phyloP scores from a whole-genome alignment of 2,329 filamentous ascomycete genomes.

The Coniochaeta sp. region DNA sequence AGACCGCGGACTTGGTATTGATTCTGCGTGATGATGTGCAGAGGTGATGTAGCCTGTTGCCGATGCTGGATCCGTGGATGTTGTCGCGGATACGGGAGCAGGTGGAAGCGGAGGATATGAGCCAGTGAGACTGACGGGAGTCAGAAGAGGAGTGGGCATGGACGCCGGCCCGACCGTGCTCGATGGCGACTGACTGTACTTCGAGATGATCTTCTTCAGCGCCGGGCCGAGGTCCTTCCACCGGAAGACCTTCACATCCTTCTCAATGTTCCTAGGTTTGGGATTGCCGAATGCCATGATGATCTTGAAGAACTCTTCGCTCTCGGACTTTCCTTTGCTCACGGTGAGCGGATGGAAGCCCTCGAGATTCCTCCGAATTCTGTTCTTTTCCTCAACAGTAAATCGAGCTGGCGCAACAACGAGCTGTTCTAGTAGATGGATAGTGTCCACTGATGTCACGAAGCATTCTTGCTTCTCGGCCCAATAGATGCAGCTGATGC shows the following conservation, averaged over 20 bases:
- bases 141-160: conserved; percentile 29
- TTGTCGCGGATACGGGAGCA: conserved; percentile 29
- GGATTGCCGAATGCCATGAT: conserved; percentile 97
- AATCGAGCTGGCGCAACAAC: conserved; percentile 69
- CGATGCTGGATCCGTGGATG: conserved; percentile 25
- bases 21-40: conserved; percentile 36
- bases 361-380: conserved; percentile 90
- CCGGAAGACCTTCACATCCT: conserved; percentile 97
- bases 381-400: conserved; percentile 96
- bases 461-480: conserved; percentile 83
- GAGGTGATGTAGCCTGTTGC: conserved; percentile 29
- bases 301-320: conserved; percentile 96
- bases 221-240: conserved; percentile 86
- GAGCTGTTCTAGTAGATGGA: conserved; percentile 85
- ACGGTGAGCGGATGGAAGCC: conserved; percentile 89
- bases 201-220: conserved; percentile 96
- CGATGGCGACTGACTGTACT: conserved; percentile 58
- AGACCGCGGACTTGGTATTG: conserved; percentile 44
- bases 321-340: conserved; percentile 85
- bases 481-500: conserved; percentile 98
- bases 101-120: conserved; percentile 38
- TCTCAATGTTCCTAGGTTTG: conserved; percentile 96
- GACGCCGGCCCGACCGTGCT: conserved; percentile 11
- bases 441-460: conserved; percentile 95
- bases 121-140: conserved; percentile 25